Evolutionary conservation across 805 yeast species (phyloP).

Genomic region (Wickerhamomyces canadensis): DNA sequence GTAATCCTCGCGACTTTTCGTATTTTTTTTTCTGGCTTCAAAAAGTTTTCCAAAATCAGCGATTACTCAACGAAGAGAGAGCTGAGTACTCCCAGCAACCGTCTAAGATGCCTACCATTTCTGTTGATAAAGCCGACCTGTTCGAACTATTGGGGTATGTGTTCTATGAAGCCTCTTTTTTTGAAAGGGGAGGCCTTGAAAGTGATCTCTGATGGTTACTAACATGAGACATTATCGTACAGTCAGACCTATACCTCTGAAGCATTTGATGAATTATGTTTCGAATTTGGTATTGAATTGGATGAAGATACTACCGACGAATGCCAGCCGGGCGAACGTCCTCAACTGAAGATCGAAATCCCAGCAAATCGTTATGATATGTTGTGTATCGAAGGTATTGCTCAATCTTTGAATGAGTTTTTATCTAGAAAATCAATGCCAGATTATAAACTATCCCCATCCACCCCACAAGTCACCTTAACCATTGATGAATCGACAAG

Average conservation of each 20-base stretch:
- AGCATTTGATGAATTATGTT: conserved; percentile 95
- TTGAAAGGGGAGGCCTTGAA: conserved; percentile 20
- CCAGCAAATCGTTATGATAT: conserved; percentile 98
- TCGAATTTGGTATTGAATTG: conserved; percentile 94
- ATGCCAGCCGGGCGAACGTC: conserved; percentile 77
- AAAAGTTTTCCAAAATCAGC: too few species aligned
- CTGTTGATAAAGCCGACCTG: conserved; percentile 91
- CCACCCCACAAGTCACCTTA: conserved; percentile 55
- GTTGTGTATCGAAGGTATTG: conserved; percentile 97
- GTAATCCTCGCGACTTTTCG: too few species aligned
- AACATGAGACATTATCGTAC: too few species aligned
- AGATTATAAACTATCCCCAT: conserved; percentile 53
- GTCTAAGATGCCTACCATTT: conserved; percentile 84
- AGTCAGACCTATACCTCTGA: conserved; percentile 59
- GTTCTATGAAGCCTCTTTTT: conserved; percentile 7
- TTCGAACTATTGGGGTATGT: conserved; percentile 65
- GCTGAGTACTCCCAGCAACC: not conserved
- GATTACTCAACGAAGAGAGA: too few species aligned
- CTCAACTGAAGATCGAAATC: conserved; percentile 94
- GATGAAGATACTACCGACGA: conserved; percentile 92
- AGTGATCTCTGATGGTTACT: too few species aligned
- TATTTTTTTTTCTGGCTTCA: too few species aligned
- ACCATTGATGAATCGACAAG: conserved; percentile 73
- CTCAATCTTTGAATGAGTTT: conserved; percentile 89
- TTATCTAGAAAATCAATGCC: conserved; percentile 69